Evolutionary conservation across 495 filamentous ascomycete genomes (phyloP).

Genomic region (Pseudoneurospora amorphoporcata): DNA sequence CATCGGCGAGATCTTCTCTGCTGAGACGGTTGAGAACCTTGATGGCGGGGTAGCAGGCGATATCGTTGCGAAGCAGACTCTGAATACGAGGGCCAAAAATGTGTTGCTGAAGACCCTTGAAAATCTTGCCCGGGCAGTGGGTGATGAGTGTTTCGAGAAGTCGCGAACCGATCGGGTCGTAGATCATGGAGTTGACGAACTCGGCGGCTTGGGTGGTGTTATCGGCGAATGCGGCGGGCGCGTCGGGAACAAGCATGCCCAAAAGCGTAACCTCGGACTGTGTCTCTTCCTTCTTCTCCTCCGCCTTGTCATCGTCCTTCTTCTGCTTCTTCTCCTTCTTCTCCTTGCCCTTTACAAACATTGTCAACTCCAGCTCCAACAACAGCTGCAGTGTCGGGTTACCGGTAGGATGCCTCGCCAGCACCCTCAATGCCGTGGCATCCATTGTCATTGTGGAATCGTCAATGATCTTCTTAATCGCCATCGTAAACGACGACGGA

Average conservation of each 20-base stretch:
- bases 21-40: constrained; percentile 69
- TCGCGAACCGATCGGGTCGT: constrained; percentile 80
- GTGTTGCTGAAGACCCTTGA: constrained; percentile 70
- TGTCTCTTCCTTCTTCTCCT: neutral
- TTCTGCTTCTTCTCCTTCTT: constrained; percentile 19
- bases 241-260: constrained; percentile 33
- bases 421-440: constrained; percentile 59
- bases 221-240: constrained; percentile 34
- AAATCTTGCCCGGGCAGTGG: constrained; percentile 71
- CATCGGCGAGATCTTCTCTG: constrained; percentile 68
- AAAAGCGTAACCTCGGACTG: constrained; percentile 17
- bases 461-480: constrained; percentile 66
- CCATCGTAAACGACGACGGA: constrained; percentile 64
- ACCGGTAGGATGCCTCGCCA: constrained; percentile 78
- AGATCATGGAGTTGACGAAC: constrained; percentile 79
- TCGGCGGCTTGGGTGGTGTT: constrained; percentile 31
- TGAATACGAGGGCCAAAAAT: constrained; percentile 67
- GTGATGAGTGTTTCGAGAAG: constrained; percentile 77
- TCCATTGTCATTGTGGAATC: constrained; percentile 62
- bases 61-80: constrained; percentile 74
- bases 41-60: constrained; percentile 75
- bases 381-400: constrained; percentile 85
- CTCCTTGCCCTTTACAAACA: constrained; percentile 52
- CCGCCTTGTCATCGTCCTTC: constrained; percentile 11
- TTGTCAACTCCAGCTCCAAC: constrained; percentile 68